A percentile compares a stretch with the other conserved stretches of the same genome.
phyloP scores from a whole-genome alignment of 1,284 basidiomycete genomes.

The Phenoliferia sp. region DNA sequence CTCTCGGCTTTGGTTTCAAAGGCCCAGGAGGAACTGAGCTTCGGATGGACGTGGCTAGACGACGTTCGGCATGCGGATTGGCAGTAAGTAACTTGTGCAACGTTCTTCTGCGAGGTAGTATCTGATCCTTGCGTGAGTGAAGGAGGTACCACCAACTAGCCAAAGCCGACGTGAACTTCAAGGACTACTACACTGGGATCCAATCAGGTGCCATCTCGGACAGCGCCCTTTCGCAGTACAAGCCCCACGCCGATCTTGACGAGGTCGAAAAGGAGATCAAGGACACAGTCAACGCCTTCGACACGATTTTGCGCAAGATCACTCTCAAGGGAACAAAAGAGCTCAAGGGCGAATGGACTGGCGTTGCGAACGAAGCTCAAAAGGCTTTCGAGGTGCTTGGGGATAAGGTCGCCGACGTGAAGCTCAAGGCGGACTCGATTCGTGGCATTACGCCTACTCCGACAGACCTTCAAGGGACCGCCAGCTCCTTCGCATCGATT shows the following conservation, averaged over 20 bases:
- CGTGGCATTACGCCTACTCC: conserved; percentile 27
- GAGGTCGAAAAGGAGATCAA: conserved; percentile 18
- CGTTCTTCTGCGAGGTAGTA: too few relatives aligned
- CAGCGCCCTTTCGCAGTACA: conserved; percentile 16
- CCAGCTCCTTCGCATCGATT: conserved; percentile 13
- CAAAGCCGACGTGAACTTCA: conserved; percentile 29
- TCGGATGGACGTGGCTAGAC: conserved; percentile 35
- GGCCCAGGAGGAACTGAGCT: conserved; percentile 34
- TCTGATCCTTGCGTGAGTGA: too few relatives aligned
- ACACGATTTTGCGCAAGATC: conserved; percentile 22
- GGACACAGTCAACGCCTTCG: conserved; percentile 17
- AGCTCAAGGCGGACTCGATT: conserved; percentile 20
- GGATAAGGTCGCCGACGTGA: conserved; percentile 12
- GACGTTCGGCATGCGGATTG: conserved; percentile 34
- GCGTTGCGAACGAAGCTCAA: conserved; percentile 28
- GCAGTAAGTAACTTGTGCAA: too few relatives aligned
- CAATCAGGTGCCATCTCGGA: conserved; percentile 27
- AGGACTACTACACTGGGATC: conserved; percentile 20
- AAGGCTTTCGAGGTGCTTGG: conserved; percentile 28
- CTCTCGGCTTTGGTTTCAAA: conserved; percentile 27
- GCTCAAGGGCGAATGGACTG: conserved; percentile 33
- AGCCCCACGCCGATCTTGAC: conserved; percentile 19
- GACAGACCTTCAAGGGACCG: conserved; percentile 23
- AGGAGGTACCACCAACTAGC: conserved; percentile 33
- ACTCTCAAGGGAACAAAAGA: conserved; percentile 24